Evolutionary conservation across 192 early-diverging fungal species (phyloP).

Genomic region (Spizellomyces sp.): DNA sequence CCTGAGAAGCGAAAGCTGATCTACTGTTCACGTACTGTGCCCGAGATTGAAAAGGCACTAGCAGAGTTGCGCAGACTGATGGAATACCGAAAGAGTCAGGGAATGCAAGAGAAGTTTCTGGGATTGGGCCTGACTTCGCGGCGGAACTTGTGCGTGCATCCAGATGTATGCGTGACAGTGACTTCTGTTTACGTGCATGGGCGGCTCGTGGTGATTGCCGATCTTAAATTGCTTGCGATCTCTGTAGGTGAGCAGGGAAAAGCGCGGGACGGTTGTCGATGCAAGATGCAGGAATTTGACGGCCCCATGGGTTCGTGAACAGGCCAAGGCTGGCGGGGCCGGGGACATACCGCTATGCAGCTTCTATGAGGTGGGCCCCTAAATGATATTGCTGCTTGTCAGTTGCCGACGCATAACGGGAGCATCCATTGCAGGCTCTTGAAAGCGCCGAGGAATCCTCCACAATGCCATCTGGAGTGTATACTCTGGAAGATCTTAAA

Average conservation of each 20-base stretch:
- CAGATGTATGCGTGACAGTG: slow-evolving; percentile 48
- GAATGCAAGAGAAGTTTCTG: slow-evolving; percentile 76
- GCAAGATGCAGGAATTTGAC: slow-evolving; percentile 90
- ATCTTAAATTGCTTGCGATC: background rate
- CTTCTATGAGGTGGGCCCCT: slow-evolving; percentile 72
- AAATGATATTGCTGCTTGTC: background rate
- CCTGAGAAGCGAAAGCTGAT: slow-evolving; percentile 93
- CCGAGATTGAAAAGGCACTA: slow-evolving; percentile 98
- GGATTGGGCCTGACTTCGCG: slow-evolving; percentile 92
- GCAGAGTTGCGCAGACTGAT: slow-evolving; percentile 93
- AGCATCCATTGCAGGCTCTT: slow-evolving; percentile 49
- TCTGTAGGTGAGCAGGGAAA: slow-evolving; percentile 76
- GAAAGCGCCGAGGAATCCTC: slow-evolving; percentile 63
- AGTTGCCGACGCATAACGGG: background rate
- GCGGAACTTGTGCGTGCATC: slow-evolving; percentile 94
- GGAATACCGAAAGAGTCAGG: slow-evolving; percentile 73
- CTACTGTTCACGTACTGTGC: slow-evolving; percentile 99
- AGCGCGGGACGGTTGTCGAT: slow-evolving; percentile 84
- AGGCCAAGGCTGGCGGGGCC: slow-evolving; percentile 47
- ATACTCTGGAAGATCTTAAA: slow-evolving; percentile 94
- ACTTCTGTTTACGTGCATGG: background rate
- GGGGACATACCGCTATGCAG: slow-evolving; percentile 65
- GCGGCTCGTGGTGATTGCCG: background rate
- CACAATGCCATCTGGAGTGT: slow-evolving; percentile 84
- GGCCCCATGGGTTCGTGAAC: slow-evolving; percentile 88